phyloP scores from a whole-genome alignment of 495 filamentous ascomycete genomes.

The Podospora sp. region DNA sequence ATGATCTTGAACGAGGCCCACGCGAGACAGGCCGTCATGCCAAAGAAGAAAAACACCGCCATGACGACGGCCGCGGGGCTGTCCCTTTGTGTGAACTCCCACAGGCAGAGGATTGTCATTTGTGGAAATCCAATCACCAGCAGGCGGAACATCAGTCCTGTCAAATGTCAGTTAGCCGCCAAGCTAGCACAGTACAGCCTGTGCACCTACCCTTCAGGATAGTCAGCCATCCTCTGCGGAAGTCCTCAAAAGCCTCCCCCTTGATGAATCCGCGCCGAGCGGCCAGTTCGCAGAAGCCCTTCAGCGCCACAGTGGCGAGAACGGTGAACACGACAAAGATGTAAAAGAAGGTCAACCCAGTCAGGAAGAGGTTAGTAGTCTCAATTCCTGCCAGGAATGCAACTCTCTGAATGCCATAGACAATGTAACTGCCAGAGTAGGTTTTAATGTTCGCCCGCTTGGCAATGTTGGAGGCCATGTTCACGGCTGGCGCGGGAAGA shows the following conservation, averaged over 20 bases:
- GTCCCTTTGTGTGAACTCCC: constrained; percentile 88
- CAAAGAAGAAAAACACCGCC: constrained; percentile 86
- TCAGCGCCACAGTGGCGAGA: constrained; percentile 76
- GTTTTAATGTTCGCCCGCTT: constrained; percentile 54
- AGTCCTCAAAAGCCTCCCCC: constrained; percentile 87
- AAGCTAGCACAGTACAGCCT: too few relatives aligned
- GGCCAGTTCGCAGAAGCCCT: constrained; percentile 73
- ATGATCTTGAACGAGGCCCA: constrained; percentile 94
- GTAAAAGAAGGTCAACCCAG: constrained; percentile 86
- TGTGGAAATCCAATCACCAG: constrained; percentile 94
- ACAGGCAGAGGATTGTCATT: constrained; percentile 89
- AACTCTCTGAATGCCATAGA: constrained; percentile 89
- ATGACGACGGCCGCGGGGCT: constrained; percentile 86
- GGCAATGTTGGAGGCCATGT: constrained; percentile 33
- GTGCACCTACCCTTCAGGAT: constrained; percentile 49
- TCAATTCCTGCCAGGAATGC: constrained; percentile 87
- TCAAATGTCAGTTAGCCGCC: not conserved
- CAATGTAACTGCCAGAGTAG: constrained; percentile 60
- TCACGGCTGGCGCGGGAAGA: constrained; percentile 27
- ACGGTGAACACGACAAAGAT: constrained; percentile 75
- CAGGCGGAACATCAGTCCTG: constrained; percentile 79
- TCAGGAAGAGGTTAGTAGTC: constrained; percentile 91
- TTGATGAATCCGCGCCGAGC: constrained; percentile 80
- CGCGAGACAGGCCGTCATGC: constrained; percentile 76
- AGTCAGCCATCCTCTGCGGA: constrained; percentile 80